These are phyloP conservation scores for Zymoseptoria tritici DNA, from an alignment of 2,329 filamentous ascomycete genomes.

Conservation along the genomic window DNA sequence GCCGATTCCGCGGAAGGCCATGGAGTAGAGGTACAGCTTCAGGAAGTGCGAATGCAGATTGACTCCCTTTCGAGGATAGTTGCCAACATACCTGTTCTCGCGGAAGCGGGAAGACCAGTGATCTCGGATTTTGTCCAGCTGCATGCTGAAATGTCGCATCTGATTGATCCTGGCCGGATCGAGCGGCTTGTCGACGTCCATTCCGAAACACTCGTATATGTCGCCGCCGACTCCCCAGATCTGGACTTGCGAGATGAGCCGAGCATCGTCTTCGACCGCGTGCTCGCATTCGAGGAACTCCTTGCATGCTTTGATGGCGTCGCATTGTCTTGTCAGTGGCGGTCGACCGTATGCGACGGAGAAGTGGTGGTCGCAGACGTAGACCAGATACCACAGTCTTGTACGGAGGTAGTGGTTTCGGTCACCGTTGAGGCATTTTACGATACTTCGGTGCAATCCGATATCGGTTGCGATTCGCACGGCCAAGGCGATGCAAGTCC, in stretches of 20 bases:
- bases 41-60: constrained; percentile 25
- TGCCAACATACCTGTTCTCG: constrained; percentile 21
- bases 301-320: constrained; percentile 24
- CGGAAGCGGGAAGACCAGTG: constrained; percentile 24
- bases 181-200: constrained; percentile 23
- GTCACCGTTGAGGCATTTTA: constrained; percentile 29
- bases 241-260: constrained; percentile 23
- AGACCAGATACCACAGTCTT: constrained; percentile 35
- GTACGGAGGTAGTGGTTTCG: constrained; percentile 29
- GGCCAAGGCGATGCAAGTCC: constrained; percentile 26
- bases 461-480: constrained; percentile 35
- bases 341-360: constrained; percentile 32
- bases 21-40: constrained; percentile 23
- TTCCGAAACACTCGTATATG: constrained; percentile 25
- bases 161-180: constrained; percentile 28
- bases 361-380: constrained; percentile 36
- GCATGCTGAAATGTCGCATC: constrained; percentile 22
- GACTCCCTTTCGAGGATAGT: constrained; percentile 24
- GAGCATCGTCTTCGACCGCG: constrained; percentile 25
- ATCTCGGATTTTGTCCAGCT: constrained; percentile 20
- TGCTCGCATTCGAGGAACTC: constrained; percentile 29
- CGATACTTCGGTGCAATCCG: constrained; percentile 33
- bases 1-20: constrained; percentile 23
- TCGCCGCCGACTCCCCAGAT: constrained; percentile 21
- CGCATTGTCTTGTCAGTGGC: constrained; percentile 31